A percentile compares a stretch with the other conserved stretches of the same genome.
Conservation (phyloP, 2,329 filamentous ascomycete species). For the Trichophyton schoenleinii region DNA sequence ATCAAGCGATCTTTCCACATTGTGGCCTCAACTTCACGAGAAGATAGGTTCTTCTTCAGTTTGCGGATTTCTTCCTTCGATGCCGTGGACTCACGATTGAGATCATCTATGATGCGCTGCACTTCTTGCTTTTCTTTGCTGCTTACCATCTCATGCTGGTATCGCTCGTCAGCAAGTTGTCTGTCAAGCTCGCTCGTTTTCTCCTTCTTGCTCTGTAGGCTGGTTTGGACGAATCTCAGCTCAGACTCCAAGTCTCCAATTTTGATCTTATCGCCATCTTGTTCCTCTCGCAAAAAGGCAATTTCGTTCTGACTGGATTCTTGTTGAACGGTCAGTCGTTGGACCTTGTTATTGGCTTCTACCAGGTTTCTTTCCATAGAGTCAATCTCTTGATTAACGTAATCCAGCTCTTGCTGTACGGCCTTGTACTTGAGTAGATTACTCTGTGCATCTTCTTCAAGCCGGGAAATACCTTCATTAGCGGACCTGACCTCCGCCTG, state of each 20-base stretch:
- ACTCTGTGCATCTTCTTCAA: slow-evolving; percentile 79
- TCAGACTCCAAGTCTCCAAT: slow-evolving; percentile 86
- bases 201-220: slow-evolving; percentile 74
- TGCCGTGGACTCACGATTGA: slow-evolving; percentile 68
- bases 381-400: slow-evolving; percentile 77
- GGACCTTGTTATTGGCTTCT: slow-evolving; percentile 76
- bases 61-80: slow-evolving; percentile 77
- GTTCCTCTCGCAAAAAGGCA: slow-evolving; percentile 87
- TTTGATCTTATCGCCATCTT: slow-evolving; percentile 94
- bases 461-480: slow-evolving; percentile 69
- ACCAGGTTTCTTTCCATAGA: slow-evolving; percentile 70
- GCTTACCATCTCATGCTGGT: slow-evolving; percentile 75
- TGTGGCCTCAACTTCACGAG: slow-evolving; percentile 73
- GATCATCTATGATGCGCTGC: slow-evolving; percentile 82
- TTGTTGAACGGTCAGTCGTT: slow-evolving; percentile 76
- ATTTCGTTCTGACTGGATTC: slow-evolving; percentile 90
- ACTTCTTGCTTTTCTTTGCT: slow-evolving; percentile 88
- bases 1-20: slow-evolving; percentile 85
- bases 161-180: slow-evolving; percentile 64
- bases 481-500: slow-evolving; percentile 89
- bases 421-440: slow-evolving; percentile 68
- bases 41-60: slow-evolving; percentile 69
- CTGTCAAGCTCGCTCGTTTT: slow-evolving; percentile 58
- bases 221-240: slow-evolving; percentile 64
- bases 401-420: slow-evolving; percentile 68